Percentiles rank a stretch among this genome's conserved stretches.
Evolutionary conservation across 305 asterid species (phyloP).

Genomic region (Solanum aculeatissimum): DNA sequence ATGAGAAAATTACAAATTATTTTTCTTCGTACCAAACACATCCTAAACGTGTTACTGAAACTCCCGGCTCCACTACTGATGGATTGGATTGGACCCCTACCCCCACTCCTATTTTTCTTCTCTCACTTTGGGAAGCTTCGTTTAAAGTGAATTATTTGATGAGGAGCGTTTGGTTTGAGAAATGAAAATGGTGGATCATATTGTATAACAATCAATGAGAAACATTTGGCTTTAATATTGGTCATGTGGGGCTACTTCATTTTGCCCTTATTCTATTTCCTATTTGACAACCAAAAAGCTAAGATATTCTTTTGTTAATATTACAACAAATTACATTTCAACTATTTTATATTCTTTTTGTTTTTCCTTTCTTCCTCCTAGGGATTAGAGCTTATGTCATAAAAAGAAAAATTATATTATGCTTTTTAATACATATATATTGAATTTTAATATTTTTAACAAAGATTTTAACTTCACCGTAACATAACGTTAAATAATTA

Average conservation of each 20-base stretch:
- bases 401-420: background rate
- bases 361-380: background rate
- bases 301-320: background rate
- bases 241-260: background rate
- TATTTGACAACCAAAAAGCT: background rate
- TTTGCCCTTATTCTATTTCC: background rate
- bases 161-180: background rate
- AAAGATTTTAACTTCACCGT: background rate
- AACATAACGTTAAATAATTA: background rate
- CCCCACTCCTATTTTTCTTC: background rate
- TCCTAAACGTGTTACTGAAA: fast-evolving
- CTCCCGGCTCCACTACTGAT: background rate
- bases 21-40: too few relatives aligned
- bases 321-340: background rate
- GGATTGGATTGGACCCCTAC: background rate
- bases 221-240: background rate
- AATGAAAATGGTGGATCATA: background rate
- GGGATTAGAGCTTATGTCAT: background rate
- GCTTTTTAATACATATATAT: background rate
- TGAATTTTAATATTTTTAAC: background rate
- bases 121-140: background rate
- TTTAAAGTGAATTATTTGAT: background rate
- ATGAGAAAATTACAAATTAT: too few relatives aligned
- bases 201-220: background rate
- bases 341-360: background rate